Evolutionary conservation across 108 stramenopile genomes (phyloP).

Genomic region (Fragilaria radians): DNA sequence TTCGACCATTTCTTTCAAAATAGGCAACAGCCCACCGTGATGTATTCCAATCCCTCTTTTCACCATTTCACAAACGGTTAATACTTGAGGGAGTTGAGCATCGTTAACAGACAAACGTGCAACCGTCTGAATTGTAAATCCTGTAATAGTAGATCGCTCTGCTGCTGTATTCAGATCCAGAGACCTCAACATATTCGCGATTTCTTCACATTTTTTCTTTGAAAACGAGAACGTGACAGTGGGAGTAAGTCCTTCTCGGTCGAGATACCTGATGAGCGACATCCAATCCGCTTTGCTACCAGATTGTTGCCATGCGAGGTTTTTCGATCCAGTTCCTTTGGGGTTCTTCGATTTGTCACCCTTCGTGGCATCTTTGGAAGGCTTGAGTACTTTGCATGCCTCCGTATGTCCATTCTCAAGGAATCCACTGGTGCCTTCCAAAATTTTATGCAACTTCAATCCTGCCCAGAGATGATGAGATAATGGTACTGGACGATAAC

Average conservation of each 20-base stretch:
- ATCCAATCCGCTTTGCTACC: constrained; percentile 78
- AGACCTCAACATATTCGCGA: constrained; percentile 76
- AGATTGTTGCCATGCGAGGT: constrained; percentile 72
- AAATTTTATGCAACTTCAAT: constrained; percentile 70
- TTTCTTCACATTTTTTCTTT: constrained; percentile 95
- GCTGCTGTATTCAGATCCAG: constrained; percentile 83
- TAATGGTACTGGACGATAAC: constrained; percentile 92
- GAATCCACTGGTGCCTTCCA: constrained; percentile 76
- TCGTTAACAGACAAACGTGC: constrained; percentile 83
- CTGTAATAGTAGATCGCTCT: constrained; percentile 62
- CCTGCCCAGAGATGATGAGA: constrained; percentile 88
- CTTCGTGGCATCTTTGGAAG: constrained; percentile 32
- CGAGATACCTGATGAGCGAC: constrained; percentile 69
- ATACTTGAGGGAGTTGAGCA: constrained; percentile 86
- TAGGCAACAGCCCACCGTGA: constrained; percentile 90
- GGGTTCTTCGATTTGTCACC: constrained; percentile 32
- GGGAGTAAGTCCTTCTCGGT: constrained; percentile 85
- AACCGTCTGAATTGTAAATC: constrained; percentile 71
- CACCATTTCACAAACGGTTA: constrained; percentile 76
- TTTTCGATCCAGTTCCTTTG: constrained; percentile 37
- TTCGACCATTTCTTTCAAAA: constrained; percentile 95
- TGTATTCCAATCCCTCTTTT: constrained; percentile 89
- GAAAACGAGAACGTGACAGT: constrained; percentile 98
- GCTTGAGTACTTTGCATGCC: constrained; percentile 62
- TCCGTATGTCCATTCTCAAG: constrained; percentile 68